Conservation (phyloP, 1,139 yeast species). For the Meyerozyma elateridarum region DNA sequence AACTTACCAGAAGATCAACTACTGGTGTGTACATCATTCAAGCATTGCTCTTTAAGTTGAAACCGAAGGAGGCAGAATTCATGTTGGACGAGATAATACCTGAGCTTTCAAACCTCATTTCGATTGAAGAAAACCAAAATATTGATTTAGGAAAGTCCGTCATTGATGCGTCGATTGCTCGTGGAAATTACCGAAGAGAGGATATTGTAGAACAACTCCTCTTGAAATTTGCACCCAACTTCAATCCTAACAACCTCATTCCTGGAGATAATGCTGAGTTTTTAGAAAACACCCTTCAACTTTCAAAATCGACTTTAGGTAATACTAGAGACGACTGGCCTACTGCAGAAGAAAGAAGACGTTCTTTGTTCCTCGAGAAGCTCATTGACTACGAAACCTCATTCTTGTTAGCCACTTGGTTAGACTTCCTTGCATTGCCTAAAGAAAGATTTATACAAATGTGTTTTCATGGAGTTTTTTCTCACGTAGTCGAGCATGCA, state of each 20-base stretch:
- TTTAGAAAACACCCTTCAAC: conserved; percentile 58
- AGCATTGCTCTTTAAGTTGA: conserved; percentile 56
- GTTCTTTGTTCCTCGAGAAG: conserved; percentile 69
- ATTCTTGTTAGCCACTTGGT: conserved; percentile 55
- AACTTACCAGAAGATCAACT: conserved; percentile 70
- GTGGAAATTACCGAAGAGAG: conserved; percentile 58
- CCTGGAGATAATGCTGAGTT: conserved; percentile 39
- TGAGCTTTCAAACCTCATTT: conserved; percentile 55
- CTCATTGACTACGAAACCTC: conserved; percentile 61
- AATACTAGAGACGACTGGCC: conserved; percentile 88
- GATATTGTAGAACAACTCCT: conserved; percentile 60
- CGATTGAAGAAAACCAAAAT: conserved; percentile 48
- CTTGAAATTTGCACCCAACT: conserved; percentile 53
- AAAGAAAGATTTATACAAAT: conserved; percentile 57
- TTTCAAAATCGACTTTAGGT: conserved; percentile 70
- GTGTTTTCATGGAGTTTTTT: conserved; percentile 85
- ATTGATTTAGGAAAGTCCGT: conserved; percentile 66
- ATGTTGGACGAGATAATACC: conserved; percentile 71
- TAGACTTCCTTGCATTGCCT: conserved; percentile 57
- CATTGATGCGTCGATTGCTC: conserved; percentile 60
- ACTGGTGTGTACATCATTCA: conserved; percentile 84
- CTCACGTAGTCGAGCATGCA: conserved; percentile 73
- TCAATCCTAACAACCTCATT: conserved; percentile 30
- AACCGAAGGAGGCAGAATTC: conserved; percentile 52
- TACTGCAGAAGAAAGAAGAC: conserved; percentile 81